Evolutionary conservation across 192 early-diverging fungal species (phyloP).

Genomic region (Funneliformis geosporum): DNA sequence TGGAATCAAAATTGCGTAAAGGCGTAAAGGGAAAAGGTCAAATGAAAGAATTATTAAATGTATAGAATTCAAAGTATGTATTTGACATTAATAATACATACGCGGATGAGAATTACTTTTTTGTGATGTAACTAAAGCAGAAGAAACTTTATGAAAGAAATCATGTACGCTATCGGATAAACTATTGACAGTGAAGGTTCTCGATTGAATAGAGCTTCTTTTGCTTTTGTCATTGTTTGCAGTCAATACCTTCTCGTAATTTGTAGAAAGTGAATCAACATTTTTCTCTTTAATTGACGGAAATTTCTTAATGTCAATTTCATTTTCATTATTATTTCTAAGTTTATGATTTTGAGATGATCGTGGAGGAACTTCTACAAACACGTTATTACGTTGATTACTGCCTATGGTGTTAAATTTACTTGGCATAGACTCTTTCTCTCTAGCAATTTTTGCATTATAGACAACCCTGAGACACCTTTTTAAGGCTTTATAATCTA

Average conservation of each 20-base stretch:
- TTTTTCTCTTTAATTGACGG: no score
- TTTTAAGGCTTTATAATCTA: slow-evolving; percentile 9
- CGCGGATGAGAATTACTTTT: neutral
- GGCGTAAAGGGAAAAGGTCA: neutral
- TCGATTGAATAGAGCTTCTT: neutral
- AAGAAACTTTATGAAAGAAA: neutral
- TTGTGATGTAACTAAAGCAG: neutral
- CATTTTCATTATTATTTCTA: no score
- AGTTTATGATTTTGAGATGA: neutral
- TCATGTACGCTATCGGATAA: neutral
- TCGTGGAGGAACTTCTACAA: neutral
- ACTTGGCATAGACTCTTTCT: neutral
- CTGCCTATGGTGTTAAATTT: neutral
- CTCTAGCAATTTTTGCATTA: neutral
- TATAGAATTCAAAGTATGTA: neutral
- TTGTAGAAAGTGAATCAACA: no score
- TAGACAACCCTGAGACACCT: neutral
- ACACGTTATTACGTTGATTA: no score
- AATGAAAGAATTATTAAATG: no score
- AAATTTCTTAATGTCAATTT: no score
- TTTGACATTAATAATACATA: neutral
- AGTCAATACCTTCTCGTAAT: no score
- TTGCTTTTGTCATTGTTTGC: neutral
- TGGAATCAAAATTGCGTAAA: neutral
- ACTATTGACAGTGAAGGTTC: neutral